A percentile compares a stretch with the other conserved stretches of the same genome.
phyloP scores from a whole-genome alignment of 2,329 filamentous ascomycete species.

The Ophiostoma tasmaniense region DNA sequence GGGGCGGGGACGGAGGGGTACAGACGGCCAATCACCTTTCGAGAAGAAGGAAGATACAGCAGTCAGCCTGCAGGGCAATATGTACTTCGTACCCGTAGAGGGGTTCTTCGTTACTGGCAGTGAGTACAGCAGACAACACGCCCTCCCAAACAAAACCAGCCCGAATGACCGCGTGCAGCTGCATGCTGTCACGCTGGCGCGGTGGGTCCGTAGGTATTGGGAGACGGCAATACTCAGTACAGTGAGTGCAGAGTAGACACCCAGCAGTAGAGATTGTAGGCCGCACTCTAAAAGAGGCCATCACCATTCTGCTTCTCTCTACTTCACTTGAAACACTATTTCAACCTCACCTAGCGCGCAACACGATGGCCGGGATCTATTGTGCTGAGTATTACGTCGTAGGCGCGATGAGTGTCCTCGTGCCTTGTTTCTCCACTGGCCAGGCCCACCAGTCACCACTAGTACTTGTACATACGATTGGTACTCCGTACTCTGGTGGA shows the following conservation, averaged over 20 bases:
- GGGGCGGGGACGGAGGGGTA: slow-evolving; percentile 15
- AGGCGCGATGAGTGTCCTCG: slow-evolving; percentile 8
- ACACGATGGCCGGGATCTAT: neutral
- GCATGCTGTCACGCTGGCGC: slow-evolving; percentile 5
- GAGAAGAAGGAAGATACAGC: neutral
- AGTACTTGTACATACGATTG: too few species aligned
- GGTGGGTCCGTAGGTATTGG: neutral
- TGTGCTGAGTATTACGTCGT: neutral
- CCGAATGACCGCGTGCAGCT: slow-evolving; percentile 8
- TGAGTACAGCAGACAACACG: too few species aligned
- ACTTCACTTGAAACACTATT: too few species aligned
- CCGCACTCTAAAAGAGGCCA: too few species aligned
- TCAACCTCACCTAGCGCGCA: neutral
- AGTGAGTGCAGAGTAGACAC: too few species aligned
- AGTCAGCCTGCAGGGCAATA: neutral
- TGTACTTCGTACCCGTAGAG: neutral
- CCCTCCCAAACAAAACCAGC: too few species aligned
- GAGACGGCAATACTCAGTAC: neutral
- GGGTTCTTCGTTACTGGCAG: neutral
- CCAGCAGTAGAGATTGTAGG: too few species aligned
- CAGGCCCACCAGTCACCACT: neutral
- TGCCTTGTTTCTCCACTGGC: slow-evolving; percentile 5
- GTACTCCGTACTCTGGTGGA: too few species aligned
- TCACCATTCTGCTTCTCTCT: too few species aligned
- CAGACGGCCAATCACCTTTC: neutral